Evolutionary conservation across 176 grass and related monocot genomes (phyloP), one percentile per base, ranked within the genome.

Genomic region (Rhynchospora tenuis): DNA sequence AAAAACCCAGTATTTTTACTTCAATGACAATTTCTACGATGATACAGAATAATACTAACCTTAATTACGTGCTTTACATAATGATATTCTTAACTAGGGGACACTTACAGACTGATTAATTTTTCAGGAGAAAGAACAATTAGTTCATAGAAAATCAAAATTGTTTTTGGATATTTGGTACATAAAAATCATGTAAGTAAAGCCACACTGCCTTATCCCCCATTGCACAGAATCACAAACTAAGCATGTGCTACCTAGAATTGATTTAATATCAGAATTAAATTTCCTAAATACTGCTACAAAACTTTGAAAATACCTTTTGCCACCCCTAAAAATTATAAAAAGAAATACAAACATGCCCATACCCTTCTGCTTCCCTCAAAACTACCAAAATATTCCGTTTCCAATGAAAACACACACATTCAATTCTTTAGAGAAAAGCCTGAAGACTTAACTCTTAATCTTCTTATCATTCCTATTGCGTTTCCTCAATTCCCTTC

Each of bases 401-500:
- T 61, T 31, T 69, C 31, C 17, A 19, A 72, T 46, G 42, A 47
- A 20, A 45, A 47, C 38, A 46, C 2, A 11, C 8, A 4, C 42
- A 72, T 13, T 45, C 19, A 8, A 0, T 47, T 47, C 28, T 38
- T 38, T 7, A 22, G 5, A 47, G 9, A n/a, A 13, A 8, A 9
- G 62, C 24, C 9, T 26, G 45, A 42, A 23, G 31, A 38, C 51
- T 22, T 96, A 91, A 31, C 74, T 88, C 64, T 91, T 95, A 76
- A 92, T 84, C 84, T 98, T 95, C 64, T 83, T 98, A 70, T 95
- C 96, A 57, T 98, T 98, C 29, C 96, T 84, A 50, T 88, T 90
- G 48, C 85, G 89, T 87, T 98, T 95, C 83, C 91, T 60, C 31
- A 90, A 85, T 82, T 98, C 96, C 75, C 95, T 93, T 71, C 88